Percentiles rank a stretch among this genome's conserved stretches.
phyloP scores from a whole-genome alignment of 495 filamentous ascomycete genomes.

The Antarctomyces pellizariae region DNA sequence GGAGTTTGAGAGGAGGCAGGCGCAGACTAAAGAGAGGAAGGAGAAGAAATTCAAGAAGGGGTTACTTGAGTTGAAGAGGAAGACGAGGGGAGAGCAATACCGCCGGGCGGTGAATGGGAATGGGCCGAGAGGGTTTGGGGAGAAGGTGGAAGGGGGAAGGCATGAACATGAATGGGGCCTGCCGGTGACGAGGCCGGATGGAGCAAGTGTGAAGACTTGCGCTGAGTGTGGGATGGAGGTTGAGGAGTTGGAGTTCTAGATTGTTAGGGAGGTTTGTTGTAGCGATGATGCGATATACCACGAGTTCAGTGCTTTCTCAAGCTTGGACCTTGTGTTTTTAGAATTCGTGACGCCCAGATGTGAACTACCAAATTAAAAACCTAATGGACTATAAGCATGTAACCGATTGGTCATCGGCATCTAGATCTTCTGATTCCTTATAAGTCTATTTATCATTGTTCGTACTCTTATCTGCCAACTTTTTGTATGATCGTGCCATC shows the following conservation, averaged over 20 bases:
- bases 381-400: no score
- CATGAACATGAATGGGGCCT: slow-evolving; percentile 91
- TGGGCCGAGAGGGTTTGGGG: slow-evolving; percentile 43
- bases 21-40: slow-evolving; percentile 66
- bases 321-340: no score
- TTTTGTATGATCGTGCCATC: no score
- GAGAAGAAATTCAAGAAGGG: slow-evolving; percentile 82
- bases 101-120: slow-evolving; percentile 32
- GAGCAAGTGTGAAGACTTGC: slow-evolving; percentile 63
- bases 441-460: no score
- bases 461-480: no score
- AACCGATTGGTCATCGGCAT: no score
- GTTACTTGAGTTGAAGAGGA: slow-evolving; percentile 72
- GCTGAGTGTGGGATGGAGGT: slow-evolving; percentile 88
- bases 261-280: no score
- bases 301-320: no score
- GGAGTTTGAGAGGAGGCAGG: slow-evolving; percentile 64
- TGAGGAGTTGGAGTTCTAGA: slow-evolving; percentile 74
- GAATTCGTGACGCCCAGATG: no score
- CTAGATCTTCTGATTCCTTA: no score
- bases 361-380: no score
- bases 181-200: slow-evolving; percentile 54
- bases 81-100: slow-evolving; percentile 79
- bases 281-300: no score
- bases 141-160: slow-evolving; percentile 39